Conservation (phyloP, 805 yeast genomes). For the Ogataea degrootiae region DNA sequence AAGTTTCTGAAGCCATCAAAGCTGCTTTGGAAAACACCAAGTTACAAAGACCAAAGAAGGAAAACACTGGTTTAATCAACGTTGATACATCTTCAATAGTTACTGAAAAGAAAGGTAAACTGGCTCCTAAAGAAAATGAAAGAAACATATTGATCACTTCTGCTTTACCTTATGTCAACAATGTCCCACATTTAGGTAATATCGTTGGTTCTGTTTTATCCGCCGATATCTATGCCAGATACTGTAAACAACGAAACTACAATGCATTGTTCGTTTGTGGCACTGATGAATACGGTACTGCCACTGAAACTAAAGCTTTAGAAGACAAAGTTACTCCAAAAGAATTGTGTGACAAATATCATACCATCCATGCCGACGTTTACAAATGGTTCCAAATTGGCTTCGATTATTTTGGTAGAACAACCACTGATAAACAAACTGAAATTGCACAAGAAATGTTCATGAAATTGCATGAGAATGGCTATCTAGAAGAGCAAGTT, state of each 20-base stretch:
- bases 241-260: conserved; percentile 81
- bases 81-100: conserved; percentile 18
- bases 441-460: conserved; percentile 94
- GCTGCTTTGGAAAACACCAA: conserved; percentile 43
- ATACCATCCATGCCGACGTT: conserved; percentile 78
- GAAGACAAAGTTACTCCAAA: conserved; percentile 89
- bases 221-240: conserved; percentile 92
- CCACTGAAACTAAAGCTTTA: conserved; percentile 96
- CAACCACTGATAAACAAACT: conserved; percentile 88
- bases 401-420: conserved; percentile 94
- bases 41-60: conserved; percentile 35
- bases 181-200: conserved; percentile 97
- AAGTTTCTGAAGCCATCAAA: conserved; percentile 42
- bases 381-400: conserved; percentile 97
- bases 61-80: conserved; percentile 36
- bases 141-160: conserved; percentile 87
- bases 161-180: conserved; percentile 96
- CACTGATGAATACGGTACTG: conserved; percentile 99
- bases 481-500: conserved; percentile 77
- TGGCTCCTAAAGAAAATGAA: conserved; percentile 65
- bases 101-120: conserved; percentile 27
- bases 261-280: conserved; percentile 89
- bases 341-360: conserved; percentile 87
- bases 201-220: conserved; percentile 91
- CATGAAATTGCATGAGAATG: conserved; percentile 67